These are phyloP conservation scores for Podaxis pistillaris DNA, from an alignment of 768 basidiomycete species.

Conservation along the genomic window DNA sequence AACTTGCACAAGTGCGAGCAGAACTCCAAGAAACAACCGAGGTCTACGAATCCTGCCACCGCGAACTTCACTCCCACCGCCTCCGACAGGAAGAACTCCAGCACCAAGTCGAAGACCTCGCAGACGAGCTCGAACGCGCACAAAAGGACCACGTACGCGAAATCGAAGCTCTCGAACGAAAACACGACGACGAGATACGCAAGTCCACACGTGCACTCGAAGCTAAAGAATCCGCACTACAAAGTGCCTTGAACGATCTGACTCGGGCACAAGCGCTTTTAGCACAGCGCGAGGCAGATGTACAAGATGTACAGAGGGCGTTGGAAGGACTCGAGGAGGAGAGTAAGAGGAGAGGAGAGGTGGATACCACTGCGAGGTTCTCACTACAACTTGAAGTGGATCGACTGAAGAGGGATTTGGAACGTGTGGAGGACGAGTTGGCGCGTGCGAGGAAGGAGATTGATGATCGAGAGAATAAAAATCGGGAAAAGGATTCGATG, in stretches of 20 bases:
- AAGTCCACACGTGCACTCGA: constrained; percentile 64
- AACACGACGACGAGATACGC: constrained; percentile 60
- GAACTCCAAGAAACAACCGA: constrained; percentile 67
- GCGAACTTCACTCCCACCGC: constrained; percentile 67
- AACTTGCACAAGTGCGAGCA: constrained; percentile 60
- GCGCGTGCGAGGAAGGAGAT: constrained; percentile 67
- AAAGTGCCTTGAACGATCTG: constrained; percentile 61
- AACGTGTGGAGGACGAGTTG: constrained; percentile 77
- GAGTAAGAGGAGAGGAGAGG: constrained; percentile 78
- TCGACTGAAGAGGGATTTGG: constrained; percentile 79
- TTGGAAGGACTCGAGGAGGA: constrained; percentile 74
- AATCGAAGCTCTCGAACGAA: constrained; percentile 56
- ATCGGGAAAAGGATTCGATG: constrained; percentile 67
- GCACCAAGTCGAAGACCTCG: constrained; percentile 69
- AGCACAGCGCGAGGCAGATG: constrained; percentile 70
- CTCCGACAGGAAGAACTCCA: constrained; percentile 78
- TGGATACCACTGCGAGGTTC: constrained; percentile 78
- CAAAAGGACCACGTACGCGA: constrained; percentile 52
- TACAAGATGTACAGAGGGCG: constrained; percentile 68
- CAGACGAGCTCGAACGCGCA: constrained; percentile 58
- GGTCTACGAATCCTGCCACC: constrained; percentile 59
- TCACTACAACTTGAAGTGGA: constrained; percentile 90
- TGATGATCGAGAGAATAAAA: constrained; percentile 60
- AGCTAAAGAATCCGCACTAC: constrained; percentile 66
- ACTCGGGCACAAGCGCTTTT: constrained; percentile 63